Evolutionary conservation across 2,329 filamentous ascomycete genomes (phyloP).

Genomic region (Exserohilum rostratum): DNA sequence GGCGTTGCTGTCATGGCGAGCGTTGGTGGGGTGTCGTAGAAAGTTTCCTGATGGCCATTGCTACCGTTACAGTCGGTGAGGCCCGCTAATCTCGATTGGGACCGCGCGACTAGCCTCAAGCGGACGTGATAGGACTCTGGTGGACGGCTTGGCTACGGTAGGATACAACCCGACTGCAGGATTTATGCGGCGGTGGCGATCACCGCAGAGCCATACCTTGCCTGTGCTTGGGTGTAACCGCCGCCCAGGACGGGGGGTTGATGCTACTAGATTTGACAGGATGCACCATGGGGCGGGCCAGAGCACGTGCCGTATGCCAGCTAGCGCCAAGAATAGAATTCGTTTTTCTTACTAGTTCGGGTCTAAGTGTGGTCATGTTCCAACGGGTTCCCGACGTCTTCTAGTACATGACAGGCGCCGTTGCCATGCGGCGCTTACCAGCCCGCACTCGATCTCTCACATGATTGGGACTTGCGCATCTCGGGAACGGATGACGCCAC

Average conservation of each 20-base stretch:
- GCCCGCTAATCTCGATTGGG: conserved; percentile 29
- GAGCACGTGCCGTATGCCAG: conserved; percentile 18
- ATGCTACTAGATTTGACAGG: conserved; percentile 4
- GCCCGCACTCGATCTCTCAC: background rate
- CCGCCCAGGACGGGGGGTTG: conserved; percentile 2
- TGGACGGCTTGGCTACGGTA: conserved; percentile 23
- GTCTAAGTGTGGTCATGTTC: background rate
- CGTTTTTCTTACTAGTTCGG: background rate
- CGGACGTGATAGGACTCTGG: conserved; percentile 18
- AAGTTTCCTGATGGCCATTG: conserved; percentile 37
- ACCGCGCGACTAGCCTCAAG: conserved; percentile 16
- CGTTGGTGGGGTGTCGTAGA: conserved; percentile 34
- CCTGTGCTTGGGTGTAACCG: conserved; percentile 12
- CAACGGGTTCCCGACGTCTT: background rate
- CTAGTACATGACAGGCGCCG: background rate
- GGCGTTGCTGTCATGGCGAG: conserved; percentile 33
- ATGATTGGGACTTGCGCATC: conserved; percentile 6
- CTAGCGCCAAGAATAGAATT: conserved; percentile 8
- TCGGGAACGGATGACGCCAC: conserved; percentile 16
- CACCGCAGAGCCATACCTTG: conserved; percentile 2
- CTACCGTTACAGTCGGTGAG: conserved; percentile 42
- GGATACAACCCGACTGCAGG: conserved; percentile 37
- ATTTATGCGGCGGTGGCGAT: conserved; percentile 19
- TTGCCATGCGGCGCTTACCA: background rate
- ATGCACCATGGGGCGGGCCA: conserved; percentile 6